Conservation (phyloP, 257 asterid genomes). For the Salvia splendens region DNA sequence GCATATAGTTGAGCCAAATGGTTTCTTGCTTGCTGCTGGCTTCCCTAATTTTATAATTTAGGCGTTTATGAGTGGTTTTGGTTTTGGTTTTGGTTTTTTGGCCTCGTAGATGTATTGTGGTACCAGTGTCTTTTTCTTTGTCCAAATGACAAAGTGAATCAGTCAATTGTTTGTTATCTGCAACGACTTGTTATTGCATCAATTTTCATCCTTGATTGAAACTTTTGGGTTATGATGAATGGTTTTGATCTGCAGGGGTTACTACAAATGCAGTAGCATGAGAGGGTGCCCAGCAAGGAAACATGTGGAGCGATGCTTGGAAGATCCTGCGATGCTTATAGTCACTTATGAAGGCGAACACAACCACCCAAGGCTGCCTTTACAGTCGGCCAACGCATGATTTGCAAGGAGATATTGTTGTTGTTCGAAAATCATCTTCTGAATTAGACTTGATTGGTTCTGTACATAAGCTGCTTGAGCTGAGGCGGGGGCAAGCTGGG, state of each 20-base stretch:
- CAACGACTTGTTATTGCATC: conserved; percentile 1
- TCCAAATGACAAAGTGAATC: not conserved
- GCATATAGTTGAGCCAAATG: not conserved
- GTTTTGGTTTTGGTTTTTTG: not conserved
- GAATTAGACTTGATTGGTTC: conserved; percentile 23
- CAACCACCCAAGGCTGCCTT: conserved; percentile 74
- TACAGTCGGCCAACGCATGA: conserved; percentile 67
- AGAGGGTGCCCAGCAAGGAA: conserved; percentile 98
- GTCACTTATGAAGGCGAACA: conserved; percentile 97
- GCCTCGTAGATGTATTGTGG: conserved; percentile 10
- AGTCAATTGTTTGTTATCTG: conserved; percentile 18
- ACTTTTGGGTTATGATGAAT: conserved; percentile 40
- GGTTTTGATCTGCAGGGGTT: conserved; percentile 63
- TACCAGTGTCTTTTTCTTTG: not conserved
- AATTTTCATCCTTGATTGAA: conserved; percentile 29
- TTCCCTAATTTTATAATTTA: too few relatives aligned
- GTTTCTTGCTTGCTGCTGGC: not conserved
- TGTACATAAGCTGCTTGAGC: conserved; percentile 37
- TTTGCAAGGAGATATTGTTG: not conserved
- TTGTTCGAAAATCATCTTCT: not conserved
- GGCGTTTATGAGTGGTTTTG: not conserved
- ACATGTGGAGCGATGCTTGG: conserved; percentile 91
- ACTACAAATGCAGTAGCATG: conserved; percentile 94
- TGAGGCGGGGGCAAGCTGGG: conserved; percentile 13
- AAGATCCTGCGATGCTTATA: conserved; percentile 87